phyloP scores from a whole-genome alignment of 2,329 filamentous ascomycete species.

The Ciborinia camelliae region DNA sequence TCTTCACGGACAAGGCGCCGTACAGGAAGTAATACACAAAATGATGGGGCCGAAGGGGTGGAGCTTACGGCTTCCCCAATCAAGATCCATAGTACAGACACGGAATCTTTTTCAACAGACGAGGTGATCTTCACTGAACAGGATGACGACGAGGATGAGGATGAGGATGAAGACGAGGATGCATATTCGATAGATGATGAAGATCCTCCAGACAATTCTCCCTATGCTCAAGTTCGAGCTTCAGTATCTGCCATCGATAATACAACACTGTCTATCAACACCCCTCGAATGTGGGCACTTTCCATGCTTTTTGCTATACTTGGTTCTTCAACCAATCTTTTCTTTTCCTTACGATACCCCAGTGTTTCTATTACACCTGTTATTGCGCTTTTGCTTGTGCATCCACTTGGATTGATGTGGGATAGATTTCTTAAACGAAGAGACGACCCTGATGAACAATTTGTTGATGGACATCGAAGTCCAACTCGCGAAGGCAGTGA shows the following conservation, averaged over 20 bases:
- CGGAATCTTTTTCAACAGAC: conserved; percentile 33
- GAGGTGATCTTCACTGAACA: conserved; percentile 36
- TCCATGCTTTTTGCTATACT: conserved; percentile 78
- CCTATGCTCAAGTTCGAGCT: conserved; percentile 75
- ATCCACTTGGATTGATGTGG: conserved; percentile 78
- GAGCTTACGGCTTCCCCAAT: conserved; percentile 31
- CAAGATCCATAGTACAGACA: conserved; percentile 18
- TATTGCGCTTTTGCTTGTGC: conserved; percentile 79
- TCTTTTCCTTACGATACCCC: conserved; percentile 86
- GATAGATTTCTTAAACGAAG: conserved; percentile 65
- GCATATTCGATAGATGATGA: conserved; percentile 45
- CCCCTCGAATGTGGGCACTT: conserved; percentile 80
- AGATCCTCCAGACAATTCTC: conserved; percentile 64
- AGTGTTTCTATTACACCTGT: conserved; percentile 87
- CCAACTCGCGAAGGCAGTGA: conserved; percentile 21
- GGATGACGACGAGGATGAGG: conserved; percentile 34
- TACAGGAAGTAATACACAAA: conserved; percentile 15
- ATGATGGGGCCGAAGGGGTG: conserved; percentile 27
- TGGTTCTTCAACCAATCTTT: conserved; percentile 79
- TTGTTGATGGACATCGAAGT: conserved; percentile 49
- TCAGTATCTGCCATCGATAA: conserved; percentile 76
- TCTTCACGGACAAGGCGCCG: conserved; percentile 7
- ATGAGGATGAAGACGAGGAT: conserved; percentile 34
- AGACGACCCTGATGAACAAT: conserved; percentile 53
- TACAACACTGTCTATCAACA: conserved; percentile 75